phyloP scores from a whole-genome alignment of 495 filamentous ascomycete species.

The Bombardia bombarda region DNA sequence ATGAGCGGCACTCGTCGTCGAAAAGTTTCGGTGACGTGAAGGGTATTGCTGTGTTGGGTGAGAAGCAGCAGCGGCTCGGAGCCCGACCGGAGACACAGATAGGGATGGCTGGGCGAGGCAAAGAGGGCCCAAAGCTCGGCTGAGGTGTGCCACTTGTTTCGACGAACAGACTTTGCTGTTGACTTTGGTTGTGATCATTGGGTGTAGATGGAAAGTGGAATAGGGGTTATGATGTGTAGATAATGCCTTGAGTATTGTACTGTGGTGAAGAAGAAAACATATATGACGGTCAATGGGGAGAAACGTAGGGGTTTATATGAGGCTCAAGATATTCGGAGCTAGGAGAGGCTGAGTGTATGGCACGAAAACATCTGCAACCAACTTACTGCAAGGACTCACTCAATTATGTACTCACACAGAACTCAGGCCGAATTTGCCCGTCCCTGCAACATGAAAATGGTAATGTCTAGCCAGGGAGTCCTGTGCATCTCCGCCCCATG shows the following conservation, averaged over 20 bases:
- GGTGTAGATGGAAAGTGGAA: background rate
- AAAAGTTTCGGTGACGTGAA: constrained; percentile 24
- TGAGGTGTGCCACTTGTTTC: constrained; percentile 26
- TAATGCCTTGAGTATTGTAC: background rate
- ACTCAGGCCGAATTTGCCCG: background rate
- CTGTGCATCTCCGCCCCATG: background rate
- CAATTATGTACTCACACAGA: too few species aligned
- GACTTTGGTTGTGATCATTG: constrained; percentile 21
- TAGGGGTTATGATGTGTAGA: too few species aligned
- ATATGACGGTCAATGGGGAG: background rate
- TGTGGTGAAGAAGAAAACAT: background rate
- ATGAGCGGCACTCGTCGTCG: constrained; percentile 28
- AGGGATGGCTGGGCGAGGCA: constrained; percentile 7
- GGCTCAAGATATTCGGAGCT: too few species aligned
- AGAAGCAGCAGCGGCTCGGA: constrained; percentile 10
- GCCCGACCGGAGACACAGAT: constrained; percentile 17
- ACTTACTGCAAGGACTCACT: too few species aligned
- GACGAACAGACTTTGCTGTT: constrained; percentile 21
- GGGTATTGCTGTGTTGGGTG: constrained; percentile 3
- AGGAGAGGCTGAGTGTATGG: too few species aligned
- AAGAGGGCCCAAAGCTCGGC: constrained; percentile 18
- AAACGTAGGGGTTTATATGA: constrained; percentile 2
- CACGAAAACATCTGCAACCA: too few species aligned
- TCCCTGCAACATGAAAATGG: background rate
- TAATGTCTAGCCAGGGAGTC: background rate